Conservation (phyloP, 169 alveolate species). For the Plasmodium falciparum region DNA sequence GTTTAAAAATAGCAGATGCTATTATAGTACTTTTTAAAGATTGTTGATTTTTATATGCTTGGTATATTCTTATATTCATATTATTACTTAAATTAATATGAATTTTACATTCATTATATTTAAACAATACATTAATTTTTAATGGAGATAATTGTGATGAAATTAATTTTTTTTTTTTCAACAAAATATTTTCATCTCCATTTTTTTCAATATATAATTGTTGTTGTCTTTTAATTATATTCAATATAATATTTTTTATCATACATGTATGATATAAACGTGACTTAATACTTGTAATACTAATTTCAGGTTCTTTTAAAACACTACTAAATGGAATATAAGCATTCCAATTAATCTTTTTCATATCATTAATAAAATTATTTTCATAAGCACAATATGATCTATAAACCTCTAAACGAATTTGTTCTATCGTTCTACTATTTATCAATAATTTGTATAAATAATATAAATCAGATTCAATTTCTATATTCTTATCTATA, state of each 20-base stretch:
- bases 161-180: slow-evolving; percentile 47
- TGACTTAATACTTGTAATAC: slow-evolving; percentile 43
- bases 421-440: slow-evolving; percentile 72
- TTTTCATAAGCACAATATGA: slow-evolving; percentile 69
- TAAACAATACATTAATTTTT: slow-evolving; percentile 56
- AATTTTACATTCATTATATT: slow-evolving; percentile 60
- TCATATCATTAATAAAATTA: slow-evolving; percentile 57
- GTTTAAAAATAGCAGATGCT: slow-evolving; percentile 49
- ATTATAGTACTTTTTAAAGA: slow-evolving; percentile 66
- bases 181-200: slow-evolving; percentile 71
- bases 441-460: slow-evolving; percentile 46
- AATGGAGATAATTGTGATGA: slow-evolving; percentile 42
- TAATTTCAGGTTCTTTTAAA: slow-evolving; percentile 38
- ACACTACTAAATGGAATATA: slow-evolving; percentile 71
- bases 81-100: slow-evolving; percentile 64
- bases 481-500: slow-evolving; percentile 48
- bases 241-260: slow-evolving; percentile 67
- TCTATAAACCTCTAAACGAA: slow-evolving; percentile 36
- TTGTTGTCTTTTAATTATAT: slow-evolving; percentile 67
- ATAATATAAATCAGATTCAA: slow-evolving; percentile 54
- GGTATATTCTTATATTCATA: slow-evolving; percentile 36
- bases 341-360: slow-evolving; percentile 45
- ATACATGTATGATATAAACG: slow-evolving; percentile 68
- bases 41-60: slow-evolving; percentile 35
- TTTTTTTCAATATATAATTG: slow-evolving; percentile 73